Base-by-base conservation (phyloP, 768 basidiomycete genomes). In the Heimioporus sp. region DNA sequence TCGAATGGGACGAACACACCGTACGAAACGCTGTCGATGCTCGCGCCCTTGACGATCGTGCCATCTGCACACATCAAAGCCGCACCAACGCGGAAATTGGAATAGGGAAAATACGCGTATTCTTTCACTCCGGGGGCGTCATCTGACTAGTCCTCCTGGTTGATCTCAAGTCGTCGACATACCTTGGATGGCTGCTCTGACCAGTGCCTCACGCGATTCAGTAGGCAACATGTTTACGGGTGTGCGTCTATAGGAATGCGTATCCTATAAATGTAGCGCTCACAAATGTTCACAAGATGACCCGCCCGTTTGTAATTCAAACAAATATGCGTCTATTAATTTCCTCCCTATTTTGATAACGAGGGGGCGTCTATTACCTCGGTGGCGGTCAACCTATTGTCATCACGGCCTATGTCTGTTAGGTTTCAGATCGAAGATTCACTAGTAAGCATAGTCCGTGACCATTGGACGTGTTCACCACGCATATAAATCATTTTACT, bases 11-110 rank as follows among this genome's bases (percentile, higher is more conserved):
- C 12, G 2, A 31, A 68, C 73, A 13, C 51, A 92, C 94, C 91
- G 63, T 92, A 92, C 0, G 92, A 90, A 0, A 91, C 92, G 60
- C 96, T 97, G 73, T 98, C 95, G 52, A 97, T 78, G 65, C 96
- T 97, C 19, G 87, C 83, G 12, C 96, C 93, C 55, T 82, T 87
- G 51, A 94, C 79, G 36, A 95, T 82, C 10, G 73, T 66, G 0
- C 90, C 91, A 42, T 87, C 80, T 2, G 79, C 61, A 3, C 83
- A 73, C 21, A 97, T 71, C 11, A 98, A 71, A 1, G 92, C 90
- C 0, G 93, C 94, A 0, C 96, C 94, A 34, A 97, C 96, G 16
- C 87, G 82, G 66, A 98, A 97, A 40, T 90, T 85, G 16, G 92
- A 93, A 72, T 97, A 94, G 0, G 83, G 90, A 36, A 75, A 78